A percentile compares a stretch with the other conserved stretches of the same genome.
Conservation (phyloP, 192 early-diverging fungal genomes). For the Entophlyctis luteolus region DNA sequence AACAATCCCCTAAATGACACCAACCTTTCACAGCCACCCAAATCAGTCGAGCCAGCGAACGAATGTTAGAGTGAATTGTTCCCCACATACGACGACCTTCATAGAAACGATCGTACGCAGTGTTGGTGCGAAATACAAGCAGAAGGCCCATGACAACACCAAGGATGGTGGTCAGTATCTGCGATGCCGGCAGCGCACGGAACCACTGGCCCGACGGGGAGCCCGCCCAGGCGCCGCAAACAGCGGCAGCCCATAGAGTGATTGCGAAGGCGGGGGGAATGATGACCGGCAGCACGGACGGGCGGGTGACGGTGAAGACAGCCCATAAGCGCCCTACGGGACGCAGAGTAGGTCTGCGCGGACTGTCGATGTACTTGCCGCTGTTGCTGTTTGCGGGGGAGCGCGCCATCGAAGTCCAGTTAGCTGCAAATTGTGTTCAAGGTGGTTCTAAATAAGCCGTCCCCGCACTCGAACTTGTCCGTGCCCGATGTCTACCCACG, state of each 20-base stretch:
- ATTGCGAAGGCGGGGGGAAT: neutral
- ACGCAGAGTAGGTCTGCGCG: too few species aligned
- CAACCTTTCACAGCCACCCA: constrained; percentile 70
- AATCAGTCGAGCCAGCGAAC: constrained; percentile 72
- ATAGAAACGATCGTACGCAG: constrained; percentile 32
- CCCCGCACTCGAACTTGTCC: too few species aligned
- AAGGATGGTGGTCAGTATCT: constrained; percentile 39
- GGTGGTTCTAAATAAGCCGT: too few species aligned
- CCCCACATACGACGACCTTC: constrained; percentile 85
- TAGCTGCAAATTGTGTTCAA: too few species aligned
- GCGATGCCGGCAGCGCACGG: constrained; percentile 22
- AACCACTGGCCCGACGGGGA: constrained; percentile 1
- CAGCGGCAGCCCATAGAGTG: neutral
- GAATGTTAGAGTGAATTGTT: constrained; percentile 60
- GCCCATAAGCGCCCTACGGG: too few species aligned
- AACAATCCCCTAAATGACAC: too few species aligned
- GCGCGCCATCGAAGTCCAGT: too few species aligned
- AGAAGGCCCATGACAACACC: constrained; percentile 54
- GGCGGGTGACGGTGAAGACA: neutral
- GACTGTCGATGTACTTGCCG: too few species aligned
- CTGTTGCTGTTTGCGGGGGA: too few species aligned
- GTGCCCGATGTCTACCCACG: constrained; percentile 29
- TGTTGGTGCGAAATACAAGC: constrained; percentile 71
- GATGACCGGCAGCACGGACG: neutral
- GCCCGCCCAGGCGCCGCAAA: neutral